Conservation (phyloP, 1,284 basidiomycete species). For the Rhodotorula sp. region DNA sequence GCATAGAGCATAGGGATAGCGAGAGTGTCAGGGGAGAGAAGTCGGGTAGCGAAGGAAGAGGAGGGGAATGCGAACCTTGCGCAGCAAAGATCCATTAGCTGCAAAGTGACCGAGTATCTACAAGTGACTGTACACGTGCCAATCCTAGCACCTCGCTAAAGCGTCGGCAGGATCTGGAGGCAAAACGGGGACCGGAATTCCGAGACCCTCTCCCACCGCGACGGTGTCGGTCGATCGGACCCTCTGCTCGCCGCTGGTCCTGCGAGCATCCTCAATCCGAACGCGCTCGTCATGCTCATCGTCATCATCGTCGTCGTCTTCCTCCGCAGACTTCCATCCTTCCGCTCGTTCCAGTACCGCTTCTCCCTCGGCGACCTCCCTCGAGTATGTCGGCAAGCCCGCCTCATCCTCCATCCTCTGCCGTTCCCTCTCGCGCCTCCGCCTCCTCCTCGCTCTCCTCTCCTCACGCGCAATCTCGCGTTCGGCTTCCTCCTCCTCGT, state of each 20-base stretch:
- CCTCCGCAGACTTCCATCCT: slow-evolving; percentile 16
- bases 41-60: no score
- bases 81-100: no score
- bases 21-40: no score
- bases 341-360: slow-evolving; percentile 22
- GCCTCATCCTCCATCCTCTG: slow-evolving; percentile 14
- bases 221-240: neutral
- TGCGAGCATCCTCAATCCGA: neutral
- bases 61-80: no score
- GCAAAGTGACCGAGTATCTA: no score
- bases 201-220: neutral
- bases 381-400: slow-evolving; percentile 23
- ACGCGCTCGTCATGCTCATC: neutral
- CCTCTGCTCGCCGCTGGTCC: neutral
- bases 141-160: no score
- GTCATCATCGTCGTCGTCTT: slow-evolving; percentile 1
- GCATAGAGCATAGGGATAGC: no score
- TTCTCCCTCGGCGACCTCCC: slow-evolving; percentile 20
- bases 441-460: neutral
- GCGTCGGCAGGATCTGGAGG: no score
- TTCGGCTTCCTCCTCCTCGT: slow-evolving; percentile 9
- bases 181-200: no score
- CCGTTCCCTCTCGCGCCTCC: slow-evolving; percentile 11
- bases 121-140: no score
- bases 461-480: neutral